Conservation (phyloP, 2,329 filamentous ascomycete genomes). For the Pseudogymnoascus sp. region DNA sequence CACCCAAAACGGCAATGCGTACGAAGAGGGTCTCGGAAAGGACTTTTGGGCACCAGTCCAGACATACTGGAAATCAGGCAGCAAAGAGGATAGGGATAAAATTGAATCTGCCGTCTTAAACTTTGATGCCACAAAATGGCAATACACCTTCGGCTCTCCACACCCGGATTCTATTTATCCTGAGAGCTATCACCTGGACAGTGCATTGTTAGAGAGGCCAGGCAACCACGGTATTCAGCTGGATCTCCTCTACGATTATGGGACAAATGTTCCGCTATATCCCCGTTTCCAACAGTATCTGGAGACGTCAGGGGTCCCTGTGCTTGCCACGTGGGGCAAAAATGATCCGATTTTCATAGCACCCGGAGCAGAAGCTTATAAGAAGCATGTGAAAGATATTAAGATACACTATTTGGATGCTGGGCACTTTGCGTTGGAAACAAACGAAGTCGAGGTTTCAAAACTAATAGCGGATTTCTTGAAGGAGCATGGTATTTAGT, state of each 20-base stretch:
- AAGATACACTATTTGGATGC: constrained; percentile 45
- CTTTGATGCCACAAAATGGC: constrained; percentile 19
- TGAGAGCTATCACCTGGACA: constrained; percentile 36
- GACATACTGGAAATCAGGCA: constrained; percentile 16
- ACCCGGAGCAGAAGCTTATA: constrained; percentile 45
- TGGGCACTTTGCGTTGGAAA: constrained; percentile 44
- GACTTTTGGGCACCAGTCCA: constrained; percentile 19
- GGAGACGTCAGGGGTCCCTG: constrained; percentile 39
- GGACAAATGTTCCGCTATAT: constrained; percentile 46
- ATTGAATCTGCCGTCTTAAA: constrained; percentile 16
- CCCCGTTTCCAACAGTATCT: constrained; percentile 49
- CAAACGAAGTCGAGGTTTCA: constrained; percentile 13
- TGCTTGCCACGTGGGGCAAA: constrained; percentile 52
- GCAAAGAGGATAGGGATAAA: constrained; percentile 11
- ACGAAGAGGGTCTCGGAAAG: constrained; percentile 43
- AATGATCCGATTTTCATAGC: constrained; percentile 45
- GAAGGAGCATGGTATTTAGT: constrained; percentile 2
- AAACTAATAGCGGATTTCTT: constrained; percentile 12
- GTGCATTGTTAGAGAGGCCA: constrained; percentile 40
- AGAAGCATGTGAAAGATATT: constrained; percentile 39
- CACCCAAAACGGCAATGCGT: constrained; percentile 54
- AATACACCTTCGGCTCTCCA: constrained; percentile 11
- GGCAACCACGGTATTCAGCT: constrained; percentile 47
- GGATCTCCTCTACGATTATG: constrained; percentile 50
- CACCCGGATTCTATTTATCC: neutral